Percentiles rank a stretch among this genome's conserved stretches.
Evolutionary conservation across 2,329 filamentous ascomycete genomes (phyloP).

Genomic region (Pochonia chlamydosporia): DNA sequence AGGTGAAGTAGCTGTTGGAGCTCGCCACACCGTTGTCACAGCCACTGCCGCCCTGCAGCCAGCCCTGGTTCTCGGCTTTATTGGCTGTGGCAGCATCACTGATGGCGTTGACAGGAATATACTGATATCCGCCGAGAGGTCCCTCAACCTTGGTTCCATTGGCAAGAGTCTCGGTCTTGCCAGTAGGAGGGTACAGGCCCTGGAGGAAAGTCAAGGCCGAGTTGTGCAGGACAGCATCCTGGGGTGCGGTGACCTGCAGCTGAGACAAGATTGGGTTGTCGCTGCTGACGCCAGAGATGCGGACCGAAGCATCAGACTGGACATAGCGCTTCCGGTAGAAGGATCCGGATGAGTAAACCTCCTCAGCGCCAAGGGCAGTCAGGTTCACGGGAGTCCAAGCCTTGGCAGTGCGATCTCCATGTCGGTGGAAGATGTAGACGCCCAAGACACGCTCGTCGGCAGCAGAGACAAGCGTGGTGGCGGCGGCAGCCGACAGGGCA

Average conservation of each 20-base stretch:
- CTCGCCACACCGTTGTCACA: slow-evolving; percentile 50
- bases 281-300: slow-evolving; percentile 61
- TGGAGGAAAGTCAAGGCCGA: slow-evolving; percentile 78
- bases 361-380: slow-evolving; percentile 71
- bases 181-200: slow-evolving; percentile 77
- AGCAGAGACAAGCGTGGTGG: slow-evolving; percentile 17
- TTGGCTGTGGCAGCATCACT: slow-evolving; percentile 46
- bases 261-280: slow-evolving; percentile 64
- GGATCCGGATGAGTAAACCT: slow-evolving; percentile 66
- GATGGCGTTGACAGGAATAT: slow-evolving; percentile 67
- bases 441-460: slow-evolving; percentile 67
- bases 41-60: slow-evolving; percentile 53
- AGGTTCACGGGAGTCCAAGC: slow-evolving; percentile 63
- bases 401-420: slow-evolving; percentile 85
- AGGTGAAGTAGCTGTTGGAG: slow-evolving; percentile 49
- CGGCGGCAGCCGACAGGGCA: slow-evolving; percentile 8
- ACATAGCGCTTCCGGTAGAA: slow-evolving; percentile 79
- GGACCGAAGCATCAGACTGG: slow-evolving; percentile 44
- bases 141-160: slow-evolving; percentile 62
- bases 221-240: slow-evolving; percentile 72
- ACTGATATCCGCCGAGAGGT: slow-evolving; percentile 76
- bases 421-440: slow-evolving; percentile 81
- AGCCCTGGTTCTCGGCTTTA: slow-evolving; percentile 50
- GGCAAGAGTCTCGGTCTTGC: slow-evolving; percentile 54
- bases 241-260: slow-evolving; percentile 65